Base-by-base conservation (phyloP, 306 rosid genomes). In the Fragaria nilgerrensis region DNA sequence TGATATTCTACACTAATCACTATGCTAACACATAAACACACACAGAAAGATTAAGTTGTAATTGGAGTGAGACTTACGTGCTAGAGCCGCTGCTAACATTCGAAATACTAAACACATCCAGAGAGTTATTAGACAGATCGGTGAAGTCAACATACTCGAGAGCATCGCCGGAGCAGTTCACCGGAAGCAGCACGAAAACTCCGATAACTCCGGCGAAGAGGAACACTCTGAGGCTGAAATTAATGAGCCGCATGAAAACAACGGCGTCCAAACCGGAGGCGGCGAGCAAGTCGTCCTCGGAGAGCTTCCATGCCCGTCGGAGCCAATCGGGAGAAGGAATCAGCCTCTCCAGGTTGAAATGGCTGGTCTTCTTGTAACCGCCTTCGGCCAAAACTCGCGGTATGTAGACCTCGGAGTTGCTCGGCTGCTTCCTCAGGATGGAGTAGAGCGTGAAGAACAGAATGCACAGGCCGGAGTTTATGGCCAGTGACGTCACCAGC, bases 281-380 rank as follows among this genome's bases (percentile, higher is more conserved):
- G 36, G 87, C 74, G 52, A 90, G 79, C 64, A 95, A 78, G 13
- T 95, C 93, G 52, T 92, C 99, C 79, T 95, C 99, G 39, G 99
- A 78, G 78, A 95, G 91, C 69, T 72, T 85, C 97, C 93, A 95
- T 0, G 98, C 97, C 47, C 75, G 78, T 56, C 83, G 82, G 45
- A 95, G 78, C 97, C 97, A 95, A 72, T 86, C 85, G 36, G 97
- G 67, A 23, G 97, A 95, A 76, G 97, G 99, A 65, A 92, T 81
- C 27, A 92, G 79, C 81, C 97, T 84, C 80, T 91, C 99, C 5
- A 95, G 75, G 74, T 86, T 86, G 91, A 92, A 92, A 81, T 15
- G 43, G 74, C 82, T 85, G 56, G 78, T 79, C 73, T 79, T 76
- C 53, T 79, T 83, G 17, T 88, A 87, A 23, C 81, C 88, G 62